Base-by-base conservation (phyloP, 2,329 filamentous ascomycete genomes). In the Endoconidiophora polonica region DNA sequence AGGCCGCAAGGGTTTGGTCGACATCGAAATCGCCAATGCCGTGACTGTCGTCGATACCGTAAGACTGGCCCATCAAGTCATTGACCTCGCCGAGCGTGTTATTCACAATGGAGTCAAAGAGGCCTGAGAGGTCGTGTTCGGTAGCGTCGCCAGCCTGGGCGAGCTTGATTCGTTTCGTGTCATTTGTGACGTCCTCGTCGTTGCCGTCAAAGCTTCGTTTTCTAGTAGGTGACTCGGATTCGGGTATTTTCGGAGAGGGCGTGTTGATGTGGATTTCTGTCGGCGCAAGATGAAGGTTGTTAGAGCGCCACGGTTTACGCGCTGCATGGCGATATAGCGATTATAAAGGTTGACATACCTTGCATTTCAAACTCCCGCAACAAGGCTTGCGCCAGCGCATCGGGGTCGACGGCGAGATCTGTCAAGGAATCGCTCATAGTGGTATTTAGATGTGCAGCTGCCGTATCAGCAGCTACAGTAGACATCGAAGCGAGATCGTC, bases 11-110 rank as follows among this genome's bases (percentile, higher is more conserved):
- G 22, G 65, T 60, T 59, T 65, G 64, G 2, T 61, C 55, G 39
- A 55, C 50, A 5, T 56, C 50, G 41, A 56, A 50, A 24, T 53
- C 49, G 23, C 53, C 52, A 39, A 58, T 57, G 51, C 63, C 61
- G 46, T 57, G 55, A 20, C 23, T 50, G 23, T 50, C 43, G 14
- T 54, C 39, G 14, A 57, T 44, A 24, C 55, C 55, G 53, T 54
- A 24, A 56, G 66, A 63, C 33, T 62, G 60, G 36, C 56, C 58
- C 23, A 66, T 62, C 42, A 67, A 57, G 45, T 66, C 62, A 53
- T 58, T 61, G 3, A 66, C 63, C 53, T 65, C 65, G 48, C 62
- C 64, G 22, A 68, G 58, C 45, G 65, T 65, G 59, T 66, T 66
- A 53, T 65, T 63, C 5, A 67, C 64, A 6, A 67, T 59, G 7